phyloP scores from a whole-genome alignment of 495 filamentous ascomycete species.

The Aspergillus mulundensis region DNA sequence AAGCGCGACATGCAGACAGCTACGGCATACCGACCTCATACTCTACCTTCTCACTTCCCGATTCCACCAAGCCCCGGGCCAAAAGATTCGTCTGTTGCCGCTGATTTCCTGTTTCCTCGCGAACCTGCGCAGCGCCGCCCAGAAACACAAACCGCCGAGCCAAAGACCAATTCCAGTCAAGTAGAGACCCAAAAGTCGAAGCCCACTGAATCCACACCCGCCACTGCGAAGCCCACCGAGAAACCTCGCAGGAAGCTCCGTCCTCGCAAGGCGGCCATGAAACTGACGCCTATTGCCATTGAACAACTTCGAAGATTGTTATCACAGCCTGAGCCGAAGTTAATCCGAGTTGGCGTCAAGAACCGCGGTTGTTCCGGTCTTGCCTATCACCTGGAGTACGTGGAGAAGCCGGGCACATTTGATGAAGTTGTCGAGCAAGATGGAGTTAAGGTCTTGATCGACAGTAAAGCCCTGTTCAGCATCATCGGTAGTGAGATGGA shows the following conservation, averaged over 20 bases:
- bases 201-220: slow-evolving; percentile 31
- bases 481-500: slow-evolving; percentile 99
- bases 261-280: slow-evolving; percentile 87
- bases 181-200: slow-evolving; percentile 60
- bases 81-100: slow-evolving; percentile 67
- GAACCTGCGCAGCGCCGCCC: slow-evolving; percentile 20
- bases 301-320: slow-evolving; percentile 70
- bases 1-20: slow-evolving; percentile 68
- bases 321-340: slow-evolving; percentile 76
- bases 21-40: slow-evolving; percentile 72
- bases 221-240: slow-evolving; percentile 31
- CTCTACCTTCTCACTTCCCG: slow-evolving; percentile 58
- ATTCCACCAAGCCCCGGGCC: slow-evolving; percentile 63
- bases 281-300: slow-evolving; percentile 72
- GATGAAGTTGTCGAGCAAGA: slow-evolving; percentile 95
- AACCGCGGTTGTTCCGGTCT: slow-evolving; percentile 94
- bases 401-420: slow-evolving; percentile 80
- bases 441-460: slow-evolving; percentile 91
- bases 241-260: slow-evolving; percentile 65
- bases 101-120: slow-evolving; percentile 32
- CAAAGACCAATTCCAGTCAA: slow-evolving; percentile 49
- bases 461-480: slow-evolving; percentile 94
- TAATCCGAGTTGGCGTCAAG: slow-evolving; percentile 90
- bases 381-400: slow-evolving; percentile 94
- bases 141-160: slow-evolving; percentile 17